Conservation (phyloP, 495 filamentous ascomycete species). For the Extremus antarcticus region DNA sequence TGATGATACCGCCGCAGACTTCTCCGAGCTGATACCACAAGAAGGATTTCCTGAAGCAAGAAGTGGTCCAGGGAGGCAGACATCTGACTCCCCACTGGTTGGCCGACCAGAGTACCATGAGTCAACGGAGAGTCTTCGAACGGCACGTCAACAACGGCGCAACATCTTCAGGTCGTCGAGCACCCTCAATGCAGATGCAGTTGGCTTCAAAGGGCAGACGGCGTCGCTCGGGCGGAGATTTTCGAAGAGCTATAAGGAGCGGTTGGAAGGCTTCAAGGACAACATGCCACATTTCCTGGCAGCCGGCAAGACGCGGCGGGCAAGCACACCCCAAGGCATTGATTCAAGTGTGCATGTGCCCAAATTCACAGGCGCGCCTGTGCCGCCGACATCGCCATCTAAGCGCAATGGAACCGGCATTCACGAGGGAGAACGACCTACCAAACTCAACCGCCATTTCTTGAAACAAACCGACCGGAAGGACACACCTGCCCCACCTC, state of each 20-base stretch:
- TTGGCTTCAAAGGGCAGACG: not conserved
- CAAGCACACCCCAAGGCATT: slow-evolving; percentile 11
- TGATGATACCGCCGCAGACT: slow-evolving; percentile 10
- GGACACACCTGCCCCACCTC: slow-evolving; percentile 15
- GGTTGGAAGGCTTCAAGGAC: slow-evolving; percentile 4
- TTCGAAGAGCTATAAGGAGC: slow-evolving; percentile 7
- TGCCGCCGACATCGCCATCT: slow-evolving; percentile 12
- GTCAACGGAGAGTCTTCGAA: too few relatives aligned
- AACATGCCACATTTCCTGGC: not conserved
- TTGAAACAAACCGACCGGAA: slow-evolving; percentile 6
- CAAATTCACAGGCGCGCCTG: not conserved
- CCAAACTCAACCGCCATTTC: not conserved
- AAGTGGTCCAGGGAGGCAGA: not conserved
- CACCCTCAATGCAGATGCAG: not conserved
- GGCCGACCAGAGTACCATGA: too few relatives aligned
- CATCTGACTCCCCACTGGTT: not conserved
- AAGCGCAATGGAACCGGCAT: slow-evolving; percentile 9
- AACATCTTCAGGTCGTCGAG: not conserved
- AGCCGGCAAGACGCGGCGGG: slow-evolving; percentile 6
- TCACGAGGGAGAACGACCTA: not conserved
- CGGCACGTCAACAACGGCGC: not conserved
- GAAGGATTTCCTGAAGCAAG: not conserved
- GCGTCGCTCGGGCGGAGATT: slow-evolving; percentile 11
- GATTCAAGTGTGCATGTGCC: not conserved
- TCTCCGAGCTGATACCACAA: slow-evolving; percentile 3